Percentiles rank a stretch among this genome's conserved stretches.
Evolutionary conservation across 2,329 filamentous ascomycete genomes (phyloP).

Genomic region (Aspergillus latus): DNA sequence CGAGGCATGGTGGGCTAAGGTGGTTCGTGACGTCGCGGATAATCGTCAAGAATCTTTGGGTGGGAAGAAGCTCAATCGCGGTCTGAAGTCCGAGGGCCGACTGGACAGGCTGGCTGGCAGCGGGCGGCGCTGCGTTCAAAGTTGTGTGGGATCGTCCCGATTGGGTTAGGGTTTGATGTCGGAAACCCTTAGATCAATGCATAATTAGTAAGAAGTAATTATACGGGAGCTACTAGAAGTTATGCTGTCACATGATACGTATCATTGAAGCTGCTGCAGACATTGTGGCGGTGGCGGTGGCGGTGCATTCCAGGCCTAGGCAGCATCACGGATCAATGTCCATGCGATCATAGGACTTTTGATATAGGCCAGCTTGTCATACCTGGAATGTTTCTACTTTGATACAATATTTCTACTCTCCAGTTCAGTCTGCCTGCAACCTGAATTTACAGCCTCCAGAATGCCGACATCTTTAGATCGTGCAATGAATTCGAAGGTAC

Average conservation of each 20-base stretch:
- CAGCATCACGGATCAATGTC: not conserved
- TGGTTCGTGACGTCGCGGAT: constrained; percentile 19
- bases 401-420: not conserved
- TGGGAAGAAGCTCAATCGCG: constrained; percentile 19
- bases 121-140: not conserved
- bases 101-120: constrained; percentile 2
- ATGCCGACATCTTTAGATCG: constrained; percentile 72
- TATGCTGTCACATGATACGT: not conserved
- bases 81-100: constrained; percentile 22
- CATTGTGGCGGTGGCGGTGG: constrained; percentile 7
- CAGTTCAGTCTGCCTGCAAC: not conserved
- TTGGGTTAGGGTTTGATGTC: constrained; percentile 16
- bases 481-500: constrained; percentile 68
- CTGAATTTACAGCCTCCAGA: constrained; percentile 23
- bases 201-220: not conserved
- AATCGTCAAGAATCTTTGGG: constrained; percentile 15
- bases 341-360: not conserved
- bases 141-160: constrained; percentile 20
- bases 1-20: constrained; percentile 83
- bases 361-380: not conserved
- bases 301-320: constrained; percentile 13
- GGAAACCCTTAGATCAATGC: constrained; percentile 13
- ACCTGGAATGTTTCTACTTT: not conserved
- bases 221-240: not conserved
- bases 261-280: not conserved